Percentiles rank a stretch among this genome's conserved stretches.
Conservation (phyloP, 345 rosid species). For the Brassica nigra region DNA sequence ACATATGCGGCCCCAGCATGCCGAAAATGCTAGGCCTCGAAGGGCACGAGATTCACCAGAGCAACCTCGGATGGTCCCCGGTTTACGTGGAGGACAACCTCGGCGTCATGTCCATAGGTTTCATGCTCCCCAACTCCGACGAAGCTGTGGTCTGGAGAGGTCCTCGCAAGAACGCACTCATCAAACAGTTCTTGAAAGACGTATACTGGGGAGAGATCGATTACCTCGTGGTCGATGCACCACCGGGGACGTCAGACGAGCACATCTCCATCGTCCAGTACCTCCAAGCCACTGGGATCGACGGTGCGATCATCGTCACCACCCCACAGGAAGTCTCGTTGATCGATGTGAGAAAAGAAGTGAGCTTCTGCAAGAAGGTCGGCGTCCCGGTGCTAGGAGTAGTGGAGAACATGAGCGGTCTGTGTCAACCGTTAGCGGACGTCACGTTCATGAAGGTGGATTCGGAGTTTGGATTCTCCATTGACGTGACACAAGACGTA, state of each 20-base stretch:
- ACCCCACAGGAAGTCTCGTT: slow-evolving; percentile 93
- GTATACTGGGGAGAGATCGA: slow-evolving; percentile 95
- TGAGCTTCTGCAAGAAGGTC: slow-evolving; percentile 91
- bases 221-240: slow-evolving; percentile 90
- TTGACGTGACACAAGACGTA: slow-evolving; percentile 59
- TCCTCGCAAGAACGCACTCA: slow-evolving; percentile 86
- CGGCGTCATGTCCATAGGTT: slow-evolving; percentile 96
- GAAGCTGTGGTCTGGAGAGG: slow-evolving; percentile 99
- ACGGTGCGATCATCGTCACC: slow-evolving; percentile 91
- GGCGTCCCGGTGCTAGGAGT: slow-evolving; percentile 87
- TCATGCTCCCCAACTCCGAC: slow-evolving; percentile 92
- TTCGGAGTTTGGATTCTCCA: slow-evolving; percentile 52
- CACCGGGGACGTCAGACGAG: slow-evolving; percentile 96
- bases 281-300: slow-evolving; percentile 80
- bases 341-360: slow-evolving; percentile 90
- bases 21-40: slow-evolving; percentile 96
- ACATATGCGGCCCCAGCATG: slow-evolving; percentile 95
- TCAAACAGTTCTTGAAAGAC: slow-evolving; percentile 90
- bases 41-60: slow-evolving; percentile 93
- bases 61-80: slow-evolving; percentile 99
- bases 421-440: slow-evolving; percentile 70
- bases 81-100: slow-evolving; percentile 95
- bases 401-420: slow-evolving; percentile 95
- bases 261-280: slow-evolving; percentile 92
- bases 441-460: slow-evolving; percentile 55